Percentiles rank a stretch among this genome's conserved stretches.
These are phyloP conservation scores for Epichloe uncinata DNA, from an alignment of 2,329 filamentous ascomycete genomes.

Conservation along the genomic window DNA sequence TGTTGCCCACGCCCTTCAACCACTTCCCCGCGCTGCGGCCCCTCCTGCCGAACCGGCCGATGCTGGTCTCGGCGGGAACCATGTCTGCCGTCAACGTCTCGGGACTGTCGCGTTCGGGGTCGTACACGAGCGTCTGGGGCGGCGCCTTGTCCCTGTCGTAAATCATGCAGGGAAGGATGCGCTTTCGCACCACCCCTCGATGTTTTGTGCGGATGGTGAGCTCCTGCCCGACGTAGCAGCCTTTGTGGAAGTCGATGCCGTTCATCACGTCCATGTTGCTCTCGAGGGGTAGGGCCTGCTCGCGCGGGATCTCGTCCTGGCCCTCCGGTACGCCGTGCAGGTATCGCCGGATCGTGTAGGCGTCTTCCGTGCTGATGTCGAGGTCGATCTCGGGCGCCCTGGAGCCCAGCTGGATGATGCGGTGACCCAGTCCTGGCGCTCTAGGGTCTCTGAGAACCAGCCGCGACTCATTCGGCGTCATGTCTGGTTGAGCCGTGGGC, in stretches of 20 bases:
- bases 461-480: conserved; percentile 3
- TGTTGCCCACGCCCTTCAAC: conserved; percentile 64
- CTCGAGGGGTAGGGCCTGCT: conserved; percentile 69
- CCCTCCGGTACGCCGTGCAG: conserved; percentile 76
- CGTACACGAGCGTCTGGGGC: conserved; percentile 33
- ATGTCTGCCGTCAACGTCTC: conserved; percentile 19
- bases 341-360: conserved; percentile 67
- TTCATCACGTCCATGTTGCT: conserved; percentile 77
- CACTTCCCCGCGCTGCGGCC: conserved; percentile 71
- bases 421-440: conserved; percentile 41
- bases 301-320: conserved; percentile 59
- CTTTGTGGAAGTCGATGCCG: conserved; percentile 86
- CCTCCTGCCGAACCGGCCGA: conserved; percentile 39
- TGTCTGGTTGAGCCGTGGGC: background rate
- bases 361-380: conserved; percentile 34
- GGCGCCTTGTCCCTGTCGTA: conserved; percentile 37
- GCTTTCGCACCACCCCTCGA: conserved; percentile 83
- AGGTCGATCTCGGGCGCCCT: conserved; percentile 26
- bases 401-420: conserved; percentile 26
- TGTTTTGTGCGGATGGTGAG: conserved; percentile 92
- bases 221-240: conserved; percentile 94
- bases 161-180: conserved; percentile 68
- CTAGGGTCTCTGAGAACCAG: conserved; percentile 37
- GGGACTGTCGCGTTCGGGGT: conserved; percentile 17
- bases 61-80: conserved; percentile 32